Conservation (phyloP, 2,329 filamentous ascomycete genomes). For the Monosporascus sp. region DNA sequence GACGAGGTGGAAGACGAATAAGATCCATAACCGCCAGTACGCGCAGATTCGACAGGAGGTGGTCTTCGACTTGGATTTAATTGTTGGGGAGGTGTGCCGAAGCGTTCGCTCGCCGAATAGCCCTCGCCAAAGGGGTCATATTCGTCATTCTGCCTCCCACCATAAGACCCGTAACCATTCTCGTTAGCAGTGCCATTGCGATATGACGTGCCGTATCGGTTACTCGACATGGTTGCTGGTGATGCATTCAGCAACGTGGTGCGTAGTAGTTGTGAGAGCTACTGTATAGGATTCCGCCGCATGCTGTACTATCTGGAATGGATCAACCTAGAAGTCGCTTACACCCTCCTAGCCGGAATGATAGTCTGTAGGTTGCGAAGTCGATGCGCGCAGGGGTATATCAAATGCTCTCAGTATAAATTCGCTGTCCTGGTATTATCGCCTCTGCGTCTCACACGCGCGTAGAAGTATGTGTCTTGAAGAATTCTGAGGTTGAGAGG, state of each 20-base stretch:
- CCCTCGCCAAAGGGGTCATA: conserved; percentile 46
- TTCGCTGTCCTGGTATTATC: too few species aligned
- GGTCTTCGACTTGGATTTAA: conserved; percentile 25
- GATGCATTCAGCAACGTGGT: conserved; percentile 19
- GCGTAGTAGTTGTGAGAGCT: conserved; percentile 2
- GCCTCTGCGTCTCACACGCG: too few species aligned
- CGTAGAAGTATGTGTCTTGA: background rate
- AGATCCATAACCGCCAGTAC: conserved; percentile 16
- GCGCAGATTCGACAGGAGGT: conserved; percentile 24
- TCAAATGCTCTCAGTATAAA: background rate
- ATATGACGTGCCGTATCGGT: conserved; percentile 44
- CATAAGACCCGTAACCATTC: conserved; percentile 40
- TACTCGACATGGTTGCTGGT: conserved; percentile 39
- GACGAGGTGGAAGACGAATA: conserved; percentile 19
- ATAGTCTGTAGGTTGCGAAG: too few species aligned
- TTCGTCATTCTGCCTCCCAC: conserved; percentile 36
- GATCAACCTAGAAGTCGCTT: background rate
- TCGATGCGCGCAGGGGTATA: background rate
- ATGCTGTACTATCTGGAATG: conserved; percentile 1
- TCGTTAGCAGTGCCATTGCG: conserved; percentile 38
- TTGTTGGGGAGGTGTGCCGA: conserved; percentile 28
- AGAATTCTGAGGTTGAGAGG: background rate
- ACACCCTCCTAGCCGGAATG: too few species aligned
- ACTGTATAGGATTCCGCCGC: conserved; percentile 1
- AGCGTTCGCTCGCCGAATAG: conserved; percentile 36